These are phyloP conservation scores for Amphibolis antarctica DNA, from an alignment of 106 monocot genomes.

Conservation along the genomic window DNA sequence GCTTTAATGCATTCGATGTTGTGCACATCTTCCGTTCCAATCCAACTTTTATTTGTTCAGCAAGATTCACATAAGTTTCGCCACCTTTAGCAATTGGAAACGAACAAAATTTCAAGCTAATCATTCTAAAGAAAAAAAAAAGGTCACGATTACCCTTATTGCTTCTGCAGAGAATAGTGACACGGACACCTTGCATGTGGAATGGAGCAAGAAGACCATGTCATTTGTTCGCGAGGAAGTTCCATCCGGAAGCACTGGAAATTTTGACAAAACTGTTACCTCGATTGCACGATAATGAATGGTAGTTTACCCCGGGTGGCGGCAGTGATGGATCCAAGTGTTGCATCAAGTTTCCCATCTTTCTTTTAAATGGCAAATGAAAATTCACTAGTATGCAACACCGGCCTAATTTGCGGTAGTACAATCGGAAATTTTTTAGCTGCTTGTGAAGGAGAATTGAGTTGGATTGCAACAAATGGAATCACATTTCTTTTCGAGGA, in stretches of 20 bases:
- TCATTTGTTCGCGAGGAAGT: constrained; percentile 70
- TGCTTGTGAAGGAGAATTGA: no score
- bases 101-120: neutral
- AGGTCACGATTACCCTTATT: neutral
- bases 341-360: neutral
- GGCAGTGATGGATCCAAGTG: neutral
- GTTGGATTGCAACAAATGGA: no score
- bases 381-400: no score
- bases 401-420: no score
- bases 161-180: constrained; percentile 38
- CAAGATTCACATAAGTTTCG: neutral
- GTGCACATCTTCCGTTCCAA: neutral
- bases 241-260: constrained; percentile 52
- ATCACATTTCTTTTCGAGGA: no score
- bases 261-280: constrained; percentile 46
- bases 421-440: no score
- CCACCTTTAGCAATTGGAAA: neutral
- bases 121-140: neutral
- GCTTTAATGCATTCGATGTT: no score
- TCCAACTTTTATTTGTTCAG: neutral
- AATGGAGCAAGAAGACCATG: constrained; percentile 66
- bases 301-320: neutral
- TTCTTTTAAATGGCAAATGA: no score
- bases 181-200: constrained; percentile 43
- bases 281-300: neutral